phyloP scores from a whole-genome alignment of 805 yeast genomes.

The Pichia cephalocereana region DNA sequence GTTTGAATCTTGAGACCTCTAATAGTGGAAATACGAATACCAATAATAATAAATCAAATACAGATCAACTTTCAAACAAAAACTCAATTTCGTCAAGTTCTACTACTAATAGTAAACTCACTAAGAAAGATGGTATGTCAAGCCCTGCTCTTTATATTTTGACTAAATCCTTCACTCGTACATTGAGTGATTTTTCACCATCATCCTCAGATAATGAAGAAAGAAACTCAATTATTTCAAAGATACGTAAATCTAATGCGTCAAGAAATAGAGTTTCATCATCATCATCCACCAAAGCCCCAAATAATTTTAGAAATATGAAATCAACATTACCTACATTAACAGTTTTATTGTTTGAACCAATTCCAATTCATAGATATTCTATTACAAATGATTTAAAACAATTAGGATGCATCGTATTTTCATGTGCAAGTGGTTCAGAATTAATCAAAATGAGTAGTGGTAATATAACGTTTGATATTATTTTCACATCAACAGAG shows the following conservation, averaged over 20 bases:
- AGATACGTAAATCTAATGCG: conserved; percentile 31
- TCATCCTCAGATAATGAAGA: conserved; percentile 69
- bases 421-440: conserved; percentile 68
- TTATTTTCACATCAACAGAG: conserved; percentile 68
- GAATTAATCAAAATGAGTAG: conserved; percentile 76
- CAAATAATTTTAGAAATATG: background rate
- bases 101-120: background rate
- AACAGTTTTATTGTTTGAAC: conserved; percentile 77
- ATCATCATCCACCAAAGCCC: background rate
- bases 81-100: background rate
- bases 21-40: background rate
- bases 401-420: conserved; percentile 69
- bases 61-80: background rate
- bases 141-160: conserved; percentile 20
- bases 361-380: conserved; percentile 73
- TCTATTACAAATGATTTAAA: conserved; percentile 56
- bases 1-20: background rate
- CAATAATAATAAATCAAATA: background rate
- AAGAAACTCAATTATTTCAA: conserved; percentile 37
- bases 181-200: conserved; percentile 30
- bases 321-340: conserved; percentile 19
- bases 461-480: conserved; percentile 74
- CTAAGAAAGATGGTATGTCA: conserved; percentile 1
- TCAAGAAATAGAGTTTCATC: background rate
- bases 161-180: conserved; percentile 13